Conservation (phyloP, 1,139 yeast species). For the Nadsonia starkeyi-henricii region DNA sequence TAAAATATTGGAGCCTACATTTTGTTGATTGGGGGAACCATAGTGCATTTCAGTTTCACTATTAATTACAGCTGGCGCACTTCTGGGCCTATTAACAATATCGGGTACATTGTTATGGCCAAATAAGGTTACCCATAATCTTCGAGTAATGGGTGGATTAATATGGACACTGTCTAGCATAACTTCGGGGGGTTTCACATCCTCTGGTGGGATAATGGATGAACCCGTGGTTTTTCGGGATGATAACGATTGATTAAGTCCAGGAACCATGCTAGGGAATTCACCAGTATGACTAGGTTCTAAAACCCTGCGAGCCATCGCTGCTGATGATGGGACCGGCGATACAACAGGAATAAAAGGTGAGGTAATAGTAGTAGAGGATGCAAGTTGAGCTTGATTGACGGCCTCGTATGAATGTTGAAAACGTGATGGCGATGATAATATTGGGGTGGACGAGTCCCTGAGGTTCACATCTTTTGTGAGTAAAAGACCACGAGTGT, state of each 20-base stretch:
- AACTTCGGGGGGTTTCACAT: neutral
- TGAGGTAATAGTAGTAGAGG: neutral
- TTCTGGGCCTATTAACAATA: neutral
- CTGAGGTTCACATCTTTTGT: neutral
- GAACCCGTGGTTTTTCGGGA: neutral
- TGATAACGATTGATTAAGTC: neutral
- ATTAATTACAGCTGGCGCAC: no score
- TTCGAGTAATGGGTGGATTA: neutral
- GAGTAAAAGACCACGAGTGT: no score
- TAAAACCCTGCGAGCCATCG: no score
- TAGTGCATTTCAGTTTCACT: no score
- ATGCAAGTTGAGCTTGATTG: no score
- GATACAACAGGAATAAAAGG: neutral
- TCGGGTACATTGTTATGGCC: neutral
- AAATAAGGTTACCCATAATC: neutral
- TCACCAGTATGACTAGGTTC: neutral
- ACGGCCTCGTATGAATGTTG: neutral
- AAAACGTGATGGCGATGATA: conserved; percentile 3
- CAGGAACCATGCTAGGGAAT: neutral
- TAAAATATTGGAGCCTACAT: no score
- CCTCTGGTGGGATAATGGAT: neutral
- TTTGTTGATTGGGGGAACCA: no score
- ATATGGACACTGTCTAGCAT: neutral
- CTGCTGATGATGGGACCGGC: neutral
- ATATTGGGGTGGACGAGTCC: conserved; percentile 2